These are phyloP conservation scores for Tuber melanosporum DNA, from an alignment of 495 filamentous ascomycete genomes.

Conservation along the genomic window DNA sequence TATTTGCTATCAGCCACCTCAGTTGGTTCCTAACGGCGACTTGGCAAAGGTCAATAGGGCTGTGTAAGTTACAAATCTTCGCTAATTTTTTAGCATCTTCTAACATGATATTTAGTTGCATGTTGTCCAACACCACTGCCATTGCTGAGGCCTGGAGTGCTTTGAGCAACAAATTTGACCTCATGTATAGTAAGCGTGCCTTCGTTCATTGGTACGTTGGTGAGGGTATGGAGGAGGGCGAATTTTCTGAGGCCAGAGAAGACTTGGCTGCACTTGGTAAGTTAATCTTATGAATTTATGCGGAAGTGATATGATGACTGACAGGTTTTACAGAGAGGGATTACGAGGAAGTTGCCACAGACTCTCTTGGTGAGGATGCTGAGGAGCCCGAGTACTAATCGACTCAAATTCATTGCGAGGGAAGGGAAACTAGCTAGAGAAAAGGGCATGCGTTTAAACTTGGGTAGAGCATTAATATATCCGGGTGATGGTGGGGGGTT, in stretches of 20 bases:
- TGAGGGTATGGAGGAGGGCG: constrained; percentile 93
- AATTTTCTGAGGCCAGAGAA: constrained; percentile 86
- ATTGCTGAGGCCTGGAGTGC: constrained; percentile 87
- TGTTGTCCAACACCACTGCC: constrained; percentile 88
- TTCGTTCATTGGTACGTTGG: constrained; percentile 96
- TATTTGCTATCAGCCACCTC: constrained; percentile 86
- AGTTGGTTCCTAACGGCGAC: constrained; percentile 68
- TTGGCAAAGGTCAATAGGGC: constrained; percentile 78
- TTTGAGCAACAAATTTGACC: constrained; percentile 88
- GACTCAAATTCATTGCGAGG: constrained; percentile 20
- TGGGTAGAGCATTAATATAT: constrained; percentile 38
- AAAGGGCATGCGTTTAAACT: constrained; percentile 31
- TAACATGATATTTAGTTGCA: constrained; percentile 47
- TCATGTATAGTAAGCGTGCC: constrained; percentile 94
- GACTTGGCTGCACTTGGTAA: constrained; percentile 68
- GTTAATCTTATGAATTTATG: constrained; percentile 6
- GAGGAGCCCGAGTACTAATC: constrained; percentile 90
- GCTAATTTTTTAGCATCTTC: not conserved
- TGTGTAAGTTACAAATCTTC: constrained; percentile 47
- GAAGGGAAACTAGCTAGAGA: constrained; percentile 28
- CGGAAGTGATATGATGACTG: constrained; percentile 14
- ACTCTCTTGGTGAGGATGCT: constrained; percentile 82
- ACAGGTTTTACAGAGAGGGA: constrained; percentile 63
- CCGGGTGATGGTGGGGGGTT: constrained; percentile 22
- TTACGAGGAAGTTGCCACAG: constrained; percentile 97